phyloP scores from a whole-genome alignment of 2,329 filamentous ascomycete species.

The Neofusicoccum cordaticola region DNA sequence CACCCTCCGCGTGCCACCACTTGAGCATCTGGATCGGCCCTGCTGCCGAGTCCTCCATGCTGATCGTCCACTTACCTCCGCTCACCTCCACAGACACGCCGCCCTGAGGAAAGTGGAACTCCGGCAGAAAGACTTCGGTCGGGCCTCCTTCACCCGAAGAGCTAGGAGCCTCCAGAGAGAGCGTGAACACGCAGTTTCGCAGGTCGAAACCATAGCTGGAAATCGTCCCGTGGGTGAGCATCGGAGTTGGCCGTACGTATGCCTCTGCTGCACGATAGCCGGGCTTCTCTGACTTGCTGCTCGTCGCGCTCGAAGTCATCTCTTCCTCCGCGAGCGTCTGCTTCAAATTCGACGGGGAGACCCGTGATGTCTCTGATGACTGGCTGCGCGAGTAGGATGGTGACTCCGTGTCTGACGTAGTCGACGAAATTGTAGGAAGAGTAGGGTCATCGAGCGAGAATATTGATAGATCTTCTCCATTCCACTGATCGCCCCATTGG shows the following conservation, averaged over 20 bases:
- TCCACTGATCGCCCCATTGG: conserved; percentile 89
- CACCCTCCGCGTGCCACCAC: conserved; percentile 91
- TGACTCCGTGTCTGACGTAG: conserved; percentile 38
- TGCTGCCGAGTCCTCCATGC: conserved; percentile 66
- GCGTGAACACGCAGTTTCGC: conserved; percentile 70
- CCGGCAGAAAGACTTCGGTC: conserved; percentile 81
- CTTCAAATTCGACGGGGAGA: conserved; percentile 75
- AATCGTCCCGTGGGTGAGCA: conserved; percentile 70
- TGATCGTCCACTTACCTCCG: conserved; percentile 87
- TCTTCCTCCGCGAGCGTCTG: conserved; percentile 62
- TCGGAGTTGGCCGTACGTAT: conserved; percentile 81
- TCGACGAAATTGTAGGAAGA: conserved; percentile 40
- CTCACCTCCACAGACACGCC: conserved; percentile 71
- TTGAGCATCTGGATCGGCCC: conserved; percentile 71
- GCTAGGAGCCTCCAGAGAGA: conserved; percentile 64
- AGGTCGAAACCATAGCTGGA: conserved; percentile 77
- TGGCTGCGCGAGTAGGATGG: conserved; percentile 56
- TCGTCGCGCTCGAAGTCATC: conserved; percentile 36
- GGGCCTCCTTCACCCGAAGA: conserved; percentile 63
- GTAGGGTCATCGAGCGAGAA: conserved; percentile 77
- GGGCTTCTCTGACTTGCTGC: conserved; percentile 43
- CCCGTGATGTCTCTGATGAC: conserved; percentile 45
- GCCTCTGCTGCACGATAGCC: conserved; percentile 91
- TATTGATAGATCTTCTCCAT: conserved; percentile 93
- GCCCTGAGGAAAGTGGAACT: conserved; percentile 80